Conservation (phyloP, 331 rosid species). For the Cydonia oblonga region DNA sequence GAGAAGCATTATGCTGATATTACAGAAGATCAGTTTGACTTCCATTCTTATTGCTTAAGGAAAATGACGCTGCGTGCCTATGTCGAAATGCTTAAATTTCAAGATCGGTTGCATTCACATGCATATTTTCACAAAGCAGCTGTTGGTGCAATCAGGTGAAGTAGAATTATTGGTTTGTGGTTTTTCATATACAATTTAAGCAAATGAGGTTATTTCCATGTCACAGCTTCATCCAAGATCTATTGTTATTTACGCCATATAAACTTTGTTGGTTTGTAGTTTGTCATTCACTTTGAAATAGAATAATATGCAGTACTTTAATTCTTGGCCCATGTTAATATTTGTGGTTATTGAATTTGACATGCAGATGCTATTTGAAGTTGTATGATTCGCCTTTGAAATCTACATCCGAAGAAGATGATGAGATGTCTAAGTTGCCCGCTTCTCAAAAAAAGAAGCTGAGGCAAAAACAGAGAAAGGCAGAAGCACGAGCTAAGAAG, state of each 20-base stretch:
- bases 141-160: slow-evolving; percentile 86
- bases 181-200: no score
- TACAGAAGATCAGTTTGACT: slow-evolving; percentile 96
- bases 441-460: slow-evolving; percentile 95
- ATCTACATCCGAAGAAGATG: slow-evolving; percentile 69
- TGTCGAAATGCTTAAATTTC: slow-evolving; percentile 95
- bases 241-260: background rate
- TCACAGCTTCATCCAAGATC: background rate
- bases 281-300: background rate
- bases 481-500: slow-evolving; percentile 93
- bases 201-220: no score
- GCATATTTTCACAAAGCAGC: slow-evolving; percentile 93
- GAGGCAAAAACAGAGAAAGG: slow-evolving; percentile 94
- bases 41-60: slow-evolving; percentile 95
- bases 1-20: slow-evolving; percentile 98
- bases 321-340: slow-evolving; percentile 2
- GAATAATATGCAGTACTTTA: background rate
- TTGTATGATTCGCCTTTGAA: slow-evolving; percentile 78
- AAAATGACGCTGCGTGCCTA: slow-evolving; percentile 96
- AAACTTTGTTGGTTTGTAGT: background rate
- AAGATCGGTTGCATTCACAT: slow-evolving; percentile 92
- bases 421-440: slow-evolving; percentile 64
- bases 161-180: background rate
- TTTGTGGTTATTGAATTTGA: slow-evolving; percentile 7
- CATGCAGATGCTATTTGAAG: slow-evolving; percentile 81